Base-by-base conservation (phyloP, 164 flowering plant genomes). In the Amborella trichopoda region DNA sequence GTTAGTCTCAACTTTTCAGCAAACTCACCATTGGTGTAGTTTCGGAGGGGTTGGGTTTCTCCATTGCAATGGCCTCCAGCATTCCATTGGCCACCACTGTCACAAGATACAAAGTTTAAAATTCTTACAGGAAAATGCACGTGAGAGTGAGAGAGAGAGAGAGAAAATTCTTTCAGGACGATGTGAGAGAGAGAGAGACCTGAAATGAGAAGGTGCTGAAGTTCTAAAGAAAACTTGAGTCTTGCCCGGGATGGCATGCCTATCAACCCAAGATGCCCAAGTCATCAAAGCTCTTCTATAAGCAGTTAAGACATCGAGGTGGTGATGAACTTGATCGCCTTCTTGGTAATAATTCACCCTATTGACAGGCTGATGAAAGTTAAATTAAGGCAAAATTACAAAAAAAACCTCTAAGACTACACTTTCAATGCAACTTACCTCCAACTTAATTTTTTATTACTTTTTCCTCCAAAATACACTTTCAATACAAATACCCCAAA, bases 211-310 rank as follows among this genome's bases (percentile, higher is more conserved):
- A 43, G 96, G 95, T 23, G 90, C 67, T 12, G 83, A 75, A 69
- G 77, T 83, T 64, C 94, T 64, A 48, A 83, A 91, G 81, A 87
- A 87, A 59, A 91, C 81, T 34, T 36, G 58, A 36, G 99, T 87
- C 62, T 72, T 86, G 12, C 54, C 44, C 14, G 77, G 83, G 57
- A 65, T 67, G 37, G 75, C 55, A 52, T 76, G 53, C 26, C 56
- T 77, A 51, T 90, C 93, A 23, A 83, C 79, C 98, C 98, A 91
- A 28, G 88, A 71, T 28, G 82, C 93, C 99, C 99, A 87, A 19
- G 99, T 91, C 53, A 27, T 61, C 63, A 91, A 28, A 58, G 95
- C 90, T 72, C 57, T 74, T 61, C 68, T 59, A 47, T 74, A 86
- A 44, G 98, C 98, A 10, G 62, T 58, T 4, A 71, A 56, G 43